Percentiles rank a stretch among this genome's conserved stretches.
phyloP scores from a whole-genome alignment of 208 protist genomes.

The Strigomonas oncopelti region DNA sequence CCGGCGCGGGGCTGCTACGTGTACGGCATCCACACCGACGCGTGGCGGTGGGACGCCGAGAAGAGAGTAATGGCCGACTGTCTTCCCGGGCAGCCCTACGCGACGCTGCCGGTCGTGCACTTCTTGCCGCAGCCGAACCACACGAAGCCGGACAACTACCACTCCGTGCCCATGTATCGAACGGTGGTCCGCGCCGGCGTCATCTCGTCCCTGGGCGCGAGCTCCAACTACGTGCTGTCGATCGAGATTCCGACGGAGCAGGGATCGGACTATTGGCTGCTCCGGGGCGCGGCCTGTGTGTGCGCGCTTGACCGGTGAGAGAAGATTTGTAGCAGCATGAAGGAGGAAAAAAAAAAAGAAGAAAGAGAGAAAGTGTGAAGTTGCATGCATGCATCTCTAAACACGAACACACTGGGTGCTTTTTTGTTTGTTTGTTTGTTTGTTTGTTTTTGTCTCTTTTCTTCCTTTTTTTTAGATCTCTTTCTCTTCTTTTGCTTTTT shows the following conservation, averaged over 20 bases:
- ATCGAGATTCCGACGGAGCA: conserved; percentile 85
- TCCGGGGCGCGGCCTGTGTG: conserved; percentile 88
- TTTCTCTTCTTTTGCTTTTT: conserved; percentile 5
- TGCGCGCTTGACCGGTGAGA: conserved; percentile 32
- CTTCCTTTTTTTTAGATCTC: conserved; percentile 5
- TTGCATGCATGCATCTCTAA: too few species aligned
- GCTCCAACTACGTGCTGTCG: conserved; percentile 93
- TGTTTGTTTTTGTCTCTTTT: conserved; percentile 6
- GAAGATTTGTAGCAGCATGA: not conserved
- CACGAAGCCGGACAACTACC: conserved; percentile 50
- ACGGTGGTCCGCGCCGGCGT: conserved; percentile 91
- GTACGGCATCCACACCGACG: conserved; percentile 96
- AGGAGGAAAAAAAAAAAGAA: not conserved
- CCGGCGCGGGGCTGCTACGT: conserved; percentile 94
- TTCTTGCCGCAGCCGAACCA: conserved; percentile 92
- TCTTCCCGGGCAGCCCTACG: conserved; percentile 86
- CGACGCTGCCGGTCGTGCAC: conserved; percentile 91
- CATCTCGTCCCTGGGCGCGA: conserved; percentile 94
- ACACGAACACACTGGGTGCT: too few species aligned
- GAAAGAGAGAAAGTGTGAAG: not conserved
- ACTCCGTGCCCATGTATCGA: conserved; percentile 94
- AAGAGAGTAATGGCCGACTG: conserved; percentile 82
- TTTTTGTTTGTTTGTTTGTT: not conserved
- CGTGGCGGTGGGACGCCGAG: conserved; percentile 91
- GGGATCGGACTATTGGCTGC: conserved; percentile 86